A percentile compares a stretch with the other conserved stretches of the same genome.
phyloP scores from a whole-genome alignment of 2,329 filamentous ascomycete species.

The Lachnellula subtilissima region DNA sequence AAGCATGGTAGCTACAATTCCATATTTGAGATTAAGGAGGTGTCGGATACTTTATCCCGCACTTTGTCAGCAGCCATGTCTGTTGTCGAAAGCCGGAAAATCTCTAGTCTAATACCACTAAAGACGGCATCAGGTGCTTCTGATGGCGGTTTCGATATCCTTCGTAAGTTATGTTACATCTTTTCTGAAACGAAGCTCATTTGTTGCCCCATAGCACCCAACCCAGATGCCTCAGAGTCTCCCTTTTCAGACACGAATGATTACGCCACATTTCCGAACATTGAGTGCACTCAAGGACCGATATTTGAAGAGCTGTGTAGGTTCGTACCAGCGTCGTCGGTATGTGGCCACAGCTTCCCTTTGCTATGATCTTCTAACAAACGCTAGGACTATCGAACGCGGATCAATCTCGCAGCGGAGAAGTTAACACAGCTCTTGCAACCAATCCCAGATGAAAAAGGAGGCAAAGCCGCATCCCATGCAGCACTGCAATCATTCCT shows the following conservation, averaged over 20 bases:
- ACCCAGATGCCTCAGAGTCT: conserved; percentile 7
- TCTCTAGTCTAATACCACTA: conserved; percentile 23
- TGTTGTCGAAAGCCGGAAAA: conserved; percentile 27
- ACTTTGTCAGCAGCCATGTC: conserved; percentile 25
- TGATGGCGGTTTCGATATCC: conserved; percentile 23
- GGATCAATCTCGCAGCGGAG: conserved; percentile 17
- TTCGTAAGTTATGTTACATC: conserved; percentile 23
- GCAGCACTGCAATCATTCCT: not conserved
- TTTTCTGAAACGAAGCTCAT: not conserved
- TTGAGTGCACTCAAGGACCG: conserved; percentile 20
- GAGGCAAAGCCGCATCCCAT: conserved; percentile 6
- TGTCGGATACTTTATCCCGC: conserved; percentile 22
- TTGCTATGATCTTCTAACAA: conserved; percentile 7
- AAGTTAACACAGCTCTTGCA: conserved; percentile 19
- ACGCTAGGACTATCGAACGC: conserved; percentile 19
- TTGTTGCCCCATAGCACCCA: not conserved
- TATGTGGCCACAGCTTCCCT: conserved; percentile 11
- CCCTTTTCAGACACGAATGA: conserved; percentile 27
- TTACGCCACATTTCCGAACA: conserved; percentile 30
- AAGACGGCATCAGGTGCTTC: conserved; percentile 5
- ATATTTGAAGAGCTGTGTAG: conserved; percentile 24
- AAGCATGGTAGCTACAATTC: conserved; percentile 32
- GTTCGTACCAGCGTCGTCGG: conserved; percentile 24
- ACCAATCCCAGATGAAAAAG: not conserved
- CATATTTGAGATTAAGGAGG: conserved; percentile 30